Conservation (phyloP, 2,329 filamentous ascomycete genomes). For the Aureobasidium leucospermi region DNA sequence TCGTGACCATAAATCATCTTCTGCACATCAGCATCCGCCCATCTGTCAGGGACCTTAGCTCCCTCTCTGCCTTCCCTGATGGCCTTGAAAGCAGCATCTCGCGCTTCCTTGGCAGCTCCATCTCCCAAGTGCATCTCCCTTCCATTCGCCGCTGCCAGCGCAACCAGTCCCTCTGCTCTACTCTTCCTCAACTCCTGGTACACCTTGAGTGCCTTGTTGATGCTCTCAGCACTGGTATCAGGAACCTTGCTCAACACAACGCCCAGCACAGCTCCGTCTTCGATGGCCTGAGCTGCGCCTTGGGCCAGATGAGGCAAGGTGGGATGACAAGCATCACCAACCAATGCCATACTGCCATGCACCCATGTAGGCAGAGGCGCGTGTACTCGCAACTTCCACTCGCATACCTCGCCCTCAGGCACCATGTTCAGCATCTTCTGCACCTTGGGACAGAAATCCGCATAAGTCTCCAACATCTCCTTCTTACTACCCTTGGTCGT, state of each 20-base stretch:
- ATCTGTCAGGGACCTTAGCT: constrained; percentile 43
- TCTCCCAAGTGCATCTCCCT: constrained; percentile 50
- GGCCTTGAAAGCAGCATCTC: constrained; percentile 48
- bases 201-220: constrained; percentile 47
- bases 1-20: constrained; percentile 42
- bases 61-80: constrained; percentile 33
- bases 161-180: constrained; percentile 50
- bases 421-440: constrained; percentile 54
- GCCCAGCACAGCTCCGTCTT: constrained; percentile 53
- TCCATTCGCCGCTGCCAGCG: constrained; percentile 49
- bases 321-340: constrained; percentile 56
- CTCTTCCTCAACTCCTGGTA: constrained; percentile 52
- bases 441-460: constrained; percentile 55
- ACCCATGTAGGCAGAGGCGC: constrained; percentile 57
- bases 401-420: constrained; percentile 57
- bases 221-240: constrained; percentile 37
- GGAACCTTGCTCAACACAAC: constrained; percentile 45
- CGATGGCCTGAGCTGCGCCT: constrained; percentile 58
- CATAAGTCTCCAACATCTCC: constrained; percentile 53
- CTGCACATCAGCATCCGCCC: constrained; percentile 46
- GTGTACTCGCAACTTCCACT: constrained; percentile 59
- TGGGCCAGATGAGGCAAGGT: constrained; percentile 58
- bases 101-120: constrained; percentile 51
- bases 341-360: constrained; percentile 43
- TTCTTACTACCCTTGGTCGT: constrained; percentile 55